Conservation (phyloP, 2,329 filamentous ascomycete species). For the Epichloe bromicola region DNA sequence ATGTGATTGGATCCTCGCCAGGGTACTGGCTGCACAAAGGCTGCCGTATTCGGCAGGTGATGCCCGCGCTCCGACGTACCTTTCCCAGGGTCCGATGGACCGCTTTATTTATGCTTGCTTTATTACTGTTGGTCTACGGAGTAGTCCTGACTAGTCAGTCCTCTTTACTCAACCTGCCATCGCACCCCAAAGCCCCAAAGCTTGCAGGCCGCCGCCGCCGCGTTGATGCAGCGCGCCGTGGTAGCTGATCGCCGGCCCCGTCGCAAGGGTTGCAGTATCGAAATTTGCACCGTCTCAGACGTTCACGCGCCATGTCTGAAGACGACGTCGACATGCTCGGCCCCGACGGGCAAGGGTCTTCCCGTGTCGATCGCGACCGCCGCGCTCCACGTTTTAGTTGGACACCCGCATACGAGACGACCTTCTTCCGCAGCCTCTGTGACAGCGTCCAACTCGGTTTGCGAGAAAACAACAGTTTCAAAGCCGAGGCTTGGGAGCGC, state of each 20-base stretch:
- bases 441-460: conserved; percentile 44
- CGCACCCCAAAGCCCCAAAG: neutral
- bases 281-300: neutral
- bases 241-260: conserved; percentile 4
- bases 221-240: conserved; percentile 2
- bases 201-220: conserved; percentile 4
- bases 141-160: neutral
- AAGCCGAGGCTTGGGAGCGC: conserved; percentile 47
- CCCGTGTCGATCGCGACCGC: conserved; percentile 25
- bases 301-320: conserved; percentile 21
- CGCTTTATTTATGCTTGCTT: no score
- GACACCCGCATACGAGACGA: conserved; percentile 44
- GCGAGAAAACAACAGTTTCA: conserved; percentile 47
- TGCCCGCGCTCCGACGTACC: no score
- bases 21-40: neutral
- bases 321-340: conserved; percentile 25
- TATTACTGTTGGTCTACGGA: no score
- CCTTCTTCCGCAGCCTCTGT: conserved; percentile 48
- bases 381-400: conserved; percentile 44
- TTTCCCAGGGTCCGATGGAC: no score
- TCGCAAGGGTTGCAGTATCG: neutral
- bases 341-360: conserved; percentile 20
- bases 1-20: conserved; percentile 2
- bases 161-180: neutral
- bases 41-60: neutral